Base-by-base conservation (phyloP, 768 basidiomycete species). In the Hericium coralloides region DNA sequence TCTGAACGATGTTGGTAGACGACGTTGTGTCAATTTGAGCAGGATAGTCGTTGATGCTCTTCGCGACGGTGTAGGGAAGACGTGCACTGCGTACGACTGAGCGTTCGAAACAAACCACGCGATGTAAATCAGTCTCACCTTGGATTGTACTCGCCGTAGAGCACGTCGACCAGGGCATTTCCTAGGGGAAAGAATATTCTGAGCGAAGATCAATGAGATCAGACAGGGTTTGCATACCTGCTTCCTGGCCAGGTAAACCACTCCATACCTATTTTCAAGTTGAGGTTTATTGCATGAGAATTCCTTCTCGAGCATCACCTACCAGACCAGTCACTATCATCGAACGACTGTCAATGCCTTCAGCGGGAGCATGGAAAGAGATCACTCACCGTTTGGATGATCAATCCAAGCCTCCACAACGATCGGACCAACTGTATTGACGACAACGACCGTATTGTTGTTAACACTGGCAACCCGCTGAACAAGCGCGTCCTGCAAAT, bases 71-170 rank as follows among this genome's bases (percentile, higher is more conserved):
- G 65, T 84, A 87, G 0, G 85, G 82, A 17, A 87, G 68, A 41
- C 84, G 77, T 14, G 83, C 86, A 55, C 43, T 45, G 18, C 9
- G 20, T 17, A 9, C 1, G 1, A 2, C 3, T 45, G 8, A 45
- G 17, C 12, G 4, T 12, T 14, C 14, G 5, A 12, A 10, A 4
- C 1, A 2, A 12, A 31, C 9, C 18, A 50, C 20, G 10, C 12
- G 4, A 12, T 9, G 12, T 0, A 18, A 38, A 45, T 7, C 1
- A 36, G 31, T 9, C 31, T 31, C 31, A 55, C 55, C 43, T 48
- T 0, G 91, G 92, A 64, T 92, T 93, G 67, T 83, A 84, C 22
- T 71, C 72, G 0, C 90, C 92, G 60, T 83, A 91, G 3, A 93
- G 67, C 15, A 95, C 78, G 63, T 93, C 89, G 6, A 86, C 79